These are phyloP conservation scores for Paracoccidioides lutzii DNA, from an alignment of 2,329 filamentous ascomycete genomes.

Conservation along the genomic window DNA sequence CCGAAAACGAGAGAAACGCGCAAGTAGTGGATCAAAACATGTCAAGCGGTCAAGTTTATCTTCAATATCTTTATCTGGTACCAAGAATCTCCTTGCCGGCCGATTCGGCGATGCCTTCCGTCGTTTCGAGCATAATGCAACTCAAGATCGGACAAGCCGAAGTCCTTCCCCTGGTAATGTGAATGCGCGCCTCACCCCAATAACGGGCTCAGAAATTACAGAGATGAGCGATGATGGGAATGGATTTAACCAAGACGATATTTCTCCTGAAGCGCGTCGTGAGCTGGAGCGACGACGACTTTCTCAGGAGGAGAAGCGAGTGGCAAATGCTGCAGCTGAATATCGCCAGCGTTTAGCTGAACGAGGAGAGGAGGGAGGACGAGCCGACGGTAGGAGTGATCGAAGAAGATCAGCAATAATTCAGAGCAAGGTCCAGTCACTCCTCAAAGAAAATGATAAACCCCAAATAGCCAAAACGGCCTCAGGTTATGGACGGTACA, in stretches of 20 bases:
- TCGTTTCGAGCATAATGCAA: conserved; percentile 57
- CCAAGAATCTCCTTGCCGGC: conserved; percentile 71
- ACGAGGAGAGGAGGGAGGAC: conserved; percentile 39
- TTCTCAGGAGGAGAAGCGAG: conserved; percentile 77
- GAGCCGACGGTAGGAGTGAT: conserved; percentile 30
- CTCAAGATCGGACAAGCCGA: conserved; percentile 19
- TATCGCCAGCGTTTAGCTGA: conserved; percentile 64
- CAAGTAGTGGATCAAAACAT: conserved; percentile 47
- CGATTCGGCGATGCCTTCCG: conserved; percentile 92
- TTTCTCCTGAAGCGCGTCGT: conserved; percentile 77
- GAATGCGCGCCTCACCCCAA: conserved; percentile 48
- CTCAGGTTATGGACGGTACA: conserved; percentile 80
- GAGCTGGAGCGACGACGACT: conserved; percentile 75
- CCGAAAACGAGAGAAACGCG: conserved; percentile 42
- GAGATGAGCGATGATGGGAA: conserved; percentile 56
- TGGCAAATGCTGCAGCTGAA: conserved; percentile 77
- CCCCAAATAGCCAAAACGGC: conserved; percentile 54
- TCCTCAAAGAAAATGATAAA: conserved; percentile 63
- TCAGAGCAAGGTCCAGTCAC: conserved; percentile 75
- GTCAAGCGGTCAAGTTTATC: conserved; percentile 62
- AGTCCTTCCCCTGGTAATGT: conserved; percentile 35
- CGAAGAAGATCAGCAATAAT: conserved; percentile 64
- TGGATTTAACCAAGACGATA: conserved; percentile 53
- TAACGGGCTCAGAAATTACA: conserved; percentile 63
- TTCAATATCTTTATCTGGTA: conserved; percentile 54